Evolutionary conservation across 2,329 filamentous ascomycete genomes (phyloP).

Genomic region (Zymoseptoria tritici): DNA sequence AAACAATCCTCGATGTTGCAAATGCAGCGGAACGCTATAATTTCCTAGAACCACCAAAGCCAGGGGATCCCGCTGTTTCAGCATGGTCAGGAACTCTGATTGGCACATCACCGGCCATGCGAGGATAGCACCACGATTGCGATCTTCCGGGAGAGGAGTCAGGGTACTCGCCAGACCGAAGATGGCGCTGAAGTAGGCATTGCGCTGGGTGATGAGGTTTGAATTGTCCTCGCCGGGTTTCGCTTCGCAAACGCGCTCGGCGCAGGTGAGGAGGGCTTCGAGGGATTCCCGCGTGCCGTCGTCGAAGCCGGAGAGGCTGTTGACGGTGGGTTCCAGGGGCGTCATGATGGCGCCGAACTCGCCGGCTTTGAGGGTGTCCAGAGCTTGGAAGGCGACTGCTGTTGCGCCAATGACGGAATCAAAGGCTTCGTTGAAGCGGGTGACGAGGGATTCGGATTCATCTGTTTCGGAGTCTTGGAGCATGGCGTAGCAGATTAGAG

Average conservation of each 20-base stretch:
- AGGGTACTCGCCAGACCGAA: conserved; percentile 11
- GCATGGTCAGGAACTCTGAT: conserved; percentile 8
- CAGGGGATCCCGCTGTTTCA: conserved; percentile 16
- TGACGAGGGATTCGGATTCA: conserved; percentile 3
- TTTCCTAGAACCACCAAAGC: conserved; percentile 15
- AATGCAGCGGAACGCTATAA: conserved; percentile 15
- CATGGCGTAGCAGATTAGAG: conserved; percentile 12
- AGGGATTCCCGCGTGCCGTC: conserved; percentile 9
- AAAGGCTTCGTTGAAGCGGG: conserved; percentile 13
- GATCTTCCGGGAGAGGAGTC: conserved; percentile 7
- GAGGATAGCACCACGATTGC: conserved; percentile 9
- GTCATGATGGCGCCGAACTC: conserved; percentile 8
- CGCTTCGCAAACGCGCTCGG: neutral
- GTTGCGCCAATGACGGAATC: conserved; percentile 13
- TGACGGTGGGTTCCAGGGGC: conserved; percentile 1
- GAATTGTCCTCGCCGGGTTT: conserved; percentile 4
- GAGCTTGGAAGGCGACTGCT: conserved; percentile 10
- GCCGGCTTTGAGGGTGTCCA: conserved; percentile 9
- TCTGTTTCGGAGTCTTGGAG: conserved; percentile 6
- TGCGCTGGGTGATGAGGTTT: neutral
- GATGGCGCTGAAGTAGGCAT: conserved; percentile 14
- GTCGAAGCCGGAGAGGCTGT: conserved; percentile 9
- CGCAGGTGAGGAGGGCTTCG: conserved; percentile 8
- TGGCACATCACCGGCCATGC: conserved; percentile 14
- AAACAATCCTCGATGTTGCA: conserved; percentile 3